A percentile compares a stretch with the other conserved stretches of the same genome.
Conservation (phyloP, 202 grass and related monocot genomes). For the Elaeis oleifera region DNA sequence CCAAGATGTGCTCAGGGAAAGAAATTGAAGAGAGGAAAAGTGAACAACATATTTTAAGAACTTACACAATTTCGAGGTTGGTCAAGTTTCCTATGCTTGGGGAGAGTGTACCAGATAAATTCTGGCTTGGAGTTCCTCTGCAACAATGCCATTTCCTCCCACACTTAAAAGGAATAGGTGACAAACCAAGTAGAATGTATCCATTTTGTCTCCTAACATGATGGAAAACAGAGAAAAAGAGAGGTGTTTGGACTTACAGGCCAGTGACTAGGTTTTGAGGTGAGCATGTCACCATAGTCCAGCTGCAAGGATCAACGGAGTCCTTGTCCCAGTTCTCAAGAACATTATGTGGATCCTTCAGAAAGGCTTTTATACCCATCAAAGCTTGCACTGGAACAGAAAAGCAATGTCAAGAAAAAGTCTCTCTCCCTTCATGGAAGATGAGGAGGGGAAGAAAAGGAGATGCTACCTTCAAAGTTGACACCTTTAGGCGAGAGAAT, state of each 20-base stretch:
- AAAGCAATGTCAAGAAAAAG: not conserved
- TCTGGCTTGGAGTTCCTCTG: conserved; percentile 13
- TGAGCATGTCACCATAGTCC: conserved; percentile 18
- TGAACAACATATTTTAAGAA: too few relatives aligned
- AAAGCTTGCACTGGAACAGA: conserved; percentile 19
- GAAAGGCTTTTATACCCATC: conserved; percentile 12
- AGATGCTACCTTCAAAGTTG: conserved; percentile 17
- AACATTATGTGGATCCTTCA: conserved; percentile 16
- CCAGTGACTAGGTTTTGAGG: conserved; percentile 13
- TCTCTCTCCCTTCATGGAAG: not conserved
- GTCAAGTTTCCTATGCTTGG: conserved; percentile 19
- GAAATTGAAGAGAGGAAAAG: not conserved
- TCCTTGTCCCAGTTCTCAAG: conserved; percentile 13
- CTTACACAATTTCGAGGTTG: conserved; percentile 15
- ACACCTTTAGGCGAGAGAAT: conserved; percentile 20
- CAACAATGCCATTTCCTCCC: not conserved
- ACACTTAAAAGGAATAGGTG: not conserved
- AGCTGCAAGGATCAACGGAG: conserved; percentile 25
- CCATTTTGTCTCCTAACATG: not conserved
- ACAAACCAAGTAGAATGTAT: not conserved
- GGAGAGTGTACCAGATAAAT: conserved; percentile 17
- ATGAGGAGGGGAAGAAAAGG: not conserved
- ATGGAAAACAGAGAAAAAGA: too few relatives aligned
- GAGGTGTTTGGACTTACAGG: conserved; percentile 1
- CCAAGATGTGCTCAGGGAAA: not conserved